Percentiles rank a stretch among this genome's conserved stretches.
These are phyloP conservation scores for Metarhizium brunneum DNA, from an alignment of 2,329 filamentous ascomycete species.

Conservation along the genomic window DNA sequence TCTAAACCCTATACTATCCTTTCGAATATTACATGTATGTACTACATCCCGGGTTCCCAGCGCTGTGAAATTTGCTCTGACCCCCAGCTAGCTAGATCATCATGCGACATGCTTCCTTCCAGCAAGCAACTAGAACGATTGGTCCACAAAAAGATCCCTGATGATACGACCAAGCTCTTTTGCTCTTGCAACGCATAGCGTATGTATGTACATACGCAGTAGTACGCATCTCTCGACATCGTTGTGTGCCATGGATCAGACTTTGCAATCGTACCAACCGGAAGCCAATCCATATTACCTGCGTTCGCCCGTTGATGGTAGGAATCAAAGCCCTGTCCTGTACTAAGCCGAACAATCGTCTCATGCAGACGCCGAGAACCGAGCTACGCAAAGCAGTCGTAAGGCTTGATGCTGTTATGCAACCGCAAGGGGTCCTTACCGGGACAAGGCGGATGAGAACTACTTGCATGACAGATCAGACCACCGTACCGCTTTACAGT, in stretches of 20 bases:
- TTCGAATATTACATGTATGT: too few species aligned
- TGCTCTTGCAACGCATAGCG: neutral
- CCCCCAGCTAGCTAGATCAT: too few species aligned
- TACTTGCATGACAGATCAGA: neutral
- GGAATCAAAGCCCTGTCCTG: neutral
- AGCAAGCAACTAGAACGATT: too few species aligned
- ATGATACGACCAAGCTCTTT: too few species aligned
- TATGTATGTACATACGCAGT: neutral
- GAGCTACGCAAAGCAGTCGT: neutral
- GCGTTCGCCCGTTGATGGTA: neutral
- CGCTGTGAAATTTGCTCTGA: too few species aligned
- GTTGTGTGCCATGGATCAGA: neutral
- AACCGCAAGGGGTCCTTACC: neutral
- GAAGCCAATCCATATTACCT: neutral
- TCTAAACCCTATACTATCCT: neutral
- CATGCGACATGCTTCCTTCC: too few species aligned
- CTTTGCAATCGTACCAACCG: neutral
- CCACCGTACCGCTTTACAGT: neutral
- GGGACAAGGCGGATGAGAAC: neutral
- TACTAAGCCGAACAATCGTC: neutral
- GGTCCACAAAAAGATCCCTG: neutral
- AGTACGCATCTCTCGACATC: neutral
- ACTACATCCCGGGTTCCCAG: too few species aligned
- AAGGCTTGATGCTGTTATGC: neutral
- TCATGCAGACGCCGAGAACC: neutral